Evolutionary conservation across 345 rosid genomes (phyloP), one percentile per base, ranked within the genome.

Genomic region (Atalantia buxifolia): DNA sequence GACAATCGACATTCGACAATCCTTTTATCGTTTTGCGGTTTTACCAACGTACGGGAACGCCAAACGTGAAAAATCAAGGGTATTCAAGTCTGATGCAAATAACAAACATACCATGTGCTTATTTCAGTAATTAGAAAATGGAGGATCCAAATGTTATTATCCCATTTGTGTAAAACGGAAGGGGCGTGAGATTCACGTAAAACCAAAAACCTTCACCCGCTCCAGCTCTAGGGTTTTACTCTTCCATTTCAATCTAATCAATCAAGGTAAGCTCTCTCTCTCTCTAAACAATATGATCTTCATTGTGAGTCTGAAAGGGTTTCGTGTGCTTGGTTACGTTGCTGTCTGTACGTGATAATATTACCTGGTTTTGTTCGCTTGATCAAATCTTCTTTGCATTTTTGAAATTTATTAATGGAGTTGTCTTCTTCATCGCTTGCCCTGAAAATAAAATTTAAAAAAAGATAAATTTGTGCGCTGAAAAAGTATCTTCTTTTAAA

Each of bases 161-260:
- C 3, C 0, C 9, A 10, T 14, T 0, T 3, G 0, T 5, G 1
- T 53, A 53, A 19, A 16, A 30, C 0, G 2, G 21, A 12, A 16
- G 18, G 9, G n/a, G 25, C 75, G 64, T 55, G 63, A 55, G 63
- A 33, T 2, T 55, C 64, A 71, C 75, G 30, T 31, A 48, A 30
- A 71, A 31, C 30, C 71, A 25, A 60, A 30, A 40, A 30, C 61
- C 60, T 24, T n/a, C 50, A 5, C 21, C 6, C 69, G 35, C 80
- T 69, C 61, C 9, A n/a, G 61, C 25, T 59, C 19, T 65, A 76
- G 83, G 79, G 79, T 76, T 81, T 73, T 59, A 35, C 33, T 2
- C n/a, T 59, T 22, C 50, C 66, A 13, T 59, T 19, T 73, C 24
- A 1, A 19, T 73, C n/a, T 35, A 36, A 27, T 7, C 38, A 45